These are phyloP conservation scores for Penicillium longicatenatum DNA, from an alignment of 495 filamentous ascomycete species.

Conservation along the genomic window DNA sequence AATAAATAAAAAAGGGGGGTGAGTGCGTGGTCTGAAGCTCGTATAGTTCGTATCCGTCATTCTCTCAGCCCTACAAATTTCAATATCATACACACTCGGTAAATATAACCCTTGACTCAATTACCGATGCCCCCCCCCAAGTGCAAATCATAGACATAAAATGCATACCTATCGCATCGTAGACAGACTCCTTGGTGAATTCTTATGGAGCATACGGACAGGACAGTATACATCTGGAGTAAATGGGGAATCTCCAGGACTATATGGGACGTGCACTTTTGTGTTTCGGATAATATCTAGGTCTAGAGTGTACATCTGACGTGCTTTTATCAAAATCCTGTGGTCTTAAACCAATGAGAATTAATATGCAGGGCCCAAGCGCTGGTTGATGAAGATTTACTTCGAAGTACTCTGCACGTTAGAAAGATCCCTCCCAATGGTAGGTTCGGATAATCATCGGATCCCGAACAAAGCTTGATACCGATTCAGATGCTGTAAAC, in stretches of 20 bases:
- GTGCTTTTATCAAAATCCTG: background rate
- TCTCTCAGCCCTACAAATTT: background rate
- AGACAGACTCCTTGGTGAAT: too few species aligned
- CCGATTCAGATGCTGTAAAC: too few species aligned
- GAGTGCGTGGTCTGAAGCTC: conserved; percentile 11
- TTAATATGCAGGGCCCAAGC: background rate
- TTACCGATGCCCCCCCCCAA: too few species aligned
- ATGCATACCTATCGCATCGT: too few species aligned
- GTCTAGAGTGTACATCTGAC: background rate
- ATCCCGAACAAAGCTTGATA: background rate
- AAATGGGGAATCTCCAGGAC: too few species aligned
- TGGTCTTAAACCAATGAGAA: too few species aligned
- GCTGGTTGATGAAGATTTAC: background rate
- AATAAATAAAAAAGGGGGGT: background rate
- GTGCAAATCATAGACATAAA: too few species aligned
- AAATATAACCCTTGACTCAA: background rate
- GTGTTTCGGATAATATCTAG: background rate
- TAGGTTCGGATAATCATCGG: background rate
- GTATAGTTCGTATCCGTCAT: background rate
- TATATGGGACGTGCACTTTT: background rate
- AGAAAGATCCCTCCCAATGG: too few species aligned
- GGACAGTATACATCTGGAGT: too few species aligned
- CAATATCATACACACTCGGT: background rate
- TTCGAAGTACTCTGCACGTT: too few species aligned
- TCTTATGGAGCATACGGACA: too few species aligned